Conservation (phyloP, 345 rosid species). For the Dipteronia sinensis region DNA sequence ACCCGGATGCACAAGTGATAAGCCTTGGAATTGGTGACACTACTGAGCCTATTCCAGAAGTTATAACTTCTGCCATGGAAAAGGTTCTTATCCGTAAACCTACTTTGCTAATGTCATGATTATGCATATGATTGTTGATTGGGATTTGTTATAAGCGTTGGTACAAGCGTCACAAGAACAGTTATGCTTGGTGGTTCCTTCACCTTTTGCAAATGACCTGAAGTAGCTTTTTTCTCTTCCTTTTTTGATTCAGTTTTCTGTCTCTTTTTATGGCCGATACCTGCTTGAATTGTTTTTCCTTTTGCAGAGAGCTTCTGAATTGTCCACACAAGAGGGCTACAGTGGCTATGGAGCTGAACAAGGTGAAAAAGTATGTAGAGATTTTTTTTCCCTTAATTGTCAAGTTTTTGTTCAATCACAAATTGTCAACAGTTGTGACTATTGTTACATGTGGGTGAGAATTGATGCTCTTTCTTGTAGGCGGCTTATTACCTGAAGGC, state of each 20-base stretch:
- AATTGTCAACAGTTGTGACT: not conserved
- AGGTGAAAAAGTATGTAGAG: slow-evolving; percentile 76
- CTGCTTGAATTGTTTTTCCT: slow-evolving; percentile 7
- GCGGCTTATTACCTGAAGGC: not conserved
- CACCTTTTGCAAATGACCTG: not conserved
- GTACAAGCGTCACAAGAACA: not conserved
- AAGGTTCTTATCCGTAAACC: slow-evolving; percentile 42
- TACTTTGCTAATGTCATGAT: not conserved
- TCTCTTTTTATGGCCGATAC: not conserved
- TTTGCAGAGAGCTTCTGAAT: slow-evolving; percentile 66
- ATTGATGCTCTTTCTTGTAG: not conserved
- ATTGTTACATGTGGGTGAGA: not conserved
- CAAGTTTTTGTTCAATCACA: not conserved
- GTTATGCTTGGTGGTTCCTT: not conserved
- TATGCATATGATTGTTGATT: not conserved
- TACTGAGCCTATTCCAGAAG: slow-evolving; percentile 95
- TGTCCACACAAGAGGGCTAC: slow-evolving; percentile 86
- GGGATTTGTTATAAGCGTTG: not conserved
- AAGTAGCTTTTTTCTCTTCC: not conserved
- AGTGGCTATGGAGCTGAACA: slow-evolving; percentile 98
- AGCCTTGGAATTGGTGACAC: slow-evolving; percentile 99
- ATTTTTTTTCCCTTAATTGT: not conserved
- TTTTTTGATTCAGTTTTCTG: not conserved
- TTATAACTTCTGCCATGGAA: slow-evolving; percentile 80
- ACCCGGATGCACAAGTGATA: slow-evolving; percentile 85